phyloP scores from a whole-genome alignment of 768 basidiomycete species.

The Mycena amicta region DNA sequence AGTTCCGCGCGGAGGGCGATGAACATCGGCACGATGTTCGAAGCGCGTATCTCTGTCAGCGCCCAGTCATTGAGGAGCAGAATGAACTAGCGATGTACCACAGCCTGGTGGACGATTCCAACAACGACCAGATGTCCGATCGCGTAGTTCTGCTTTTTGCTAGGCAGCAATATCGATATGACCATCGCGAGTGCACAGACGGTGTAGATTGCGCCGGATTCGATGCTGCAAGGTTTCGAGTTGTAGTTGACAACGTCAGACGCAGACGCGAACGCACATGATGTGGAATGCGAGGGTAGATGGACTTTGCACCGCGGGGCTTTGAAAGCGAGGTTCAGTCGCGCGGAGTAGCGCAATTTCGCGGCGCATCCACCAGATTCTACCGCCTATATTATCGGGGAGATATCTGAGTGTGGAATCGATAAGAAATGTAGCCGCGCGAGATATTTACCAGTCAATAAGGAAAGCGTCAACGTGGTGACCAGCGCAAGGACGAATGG shows the following conservation, averaged over 20 bases:
- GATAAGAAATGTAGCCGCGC: no score
- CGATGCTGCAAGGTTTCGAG: background rate
- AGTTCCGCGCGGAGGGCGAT: background rate
- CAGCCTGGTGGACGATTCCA: background rate
- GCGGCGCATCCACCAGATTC: background rate
- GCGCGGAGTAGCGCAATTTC: no score
- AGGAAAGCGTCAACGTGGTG: background rate
- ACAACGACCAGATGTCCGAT: background rate
- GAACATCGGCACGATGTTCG: background rate
- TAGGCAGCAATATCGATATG: background rate
- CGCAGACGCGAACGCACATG: background rate
- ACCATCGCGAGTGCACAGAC: background rate
- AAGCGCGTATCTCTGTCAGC: background rate
- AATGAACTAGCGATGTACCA: background rate
- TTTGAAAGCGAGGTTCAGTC: no score
- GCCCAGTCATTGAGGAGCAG: background rate
- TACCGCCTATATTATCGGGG: no score
- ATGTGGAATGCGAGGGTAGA: background rate
- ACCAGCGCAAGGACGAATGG: background rate
- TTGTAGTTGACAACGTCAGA: no score
- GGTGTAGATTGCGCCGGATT: background rate
- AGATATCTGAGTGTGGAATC: background rate
- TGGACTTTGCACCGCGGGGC: background rate
- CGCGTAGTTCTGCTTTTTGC: background rate
- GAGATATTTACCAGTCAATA: background rate